phyloP scores from a whole-genome alignment of 768 basidiomycete species.

The Lepiota subincarnata region DNA sequence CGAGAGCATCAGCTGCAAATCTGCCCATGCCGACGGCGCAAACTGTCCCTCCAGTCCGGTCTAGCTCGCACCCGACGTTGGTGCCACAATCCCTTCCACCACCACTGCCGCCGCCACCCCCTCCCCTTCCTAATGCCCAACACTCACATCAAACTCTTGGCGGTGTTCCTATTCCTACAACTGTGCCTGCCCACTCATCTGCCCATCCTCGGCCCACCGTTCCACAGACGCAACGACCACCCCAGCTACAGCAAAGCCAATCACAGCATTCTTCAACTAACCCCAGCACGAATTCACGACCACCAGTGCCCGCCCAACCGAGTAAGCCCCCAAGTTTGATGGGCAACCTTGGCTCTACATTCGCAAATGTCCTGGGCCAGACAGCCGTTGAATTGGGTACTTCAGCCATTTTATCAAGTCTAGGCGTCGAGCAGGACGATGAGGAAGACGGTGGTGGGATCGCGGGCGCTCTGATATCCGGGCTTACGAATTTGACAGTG shows the following conservation, averaged over 20 bases:
- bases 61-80: neutral
- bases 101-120: neutral
- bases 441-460: neutral
- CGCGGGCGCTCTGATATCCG: neutral
- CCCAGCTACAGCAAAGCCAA: neutral
- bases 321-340: slow-evolving; percentile 2
- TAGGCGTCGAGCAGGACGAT: slow-evolving; percentile 1
- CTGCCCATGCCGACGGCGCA: neutral
- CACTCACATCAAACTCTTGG: neutral
- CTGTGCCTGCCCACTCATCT: neutral
- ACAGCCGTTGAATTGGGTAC: neutral
- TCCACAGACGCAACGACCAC: neutral
- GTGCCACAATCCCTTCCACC: neutral
- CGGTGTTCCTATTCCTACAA: neutral
- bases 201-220: neutral
- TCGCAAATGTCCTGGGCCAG: neutral
- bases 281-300: neutral
- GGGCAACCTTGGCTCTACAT: neutral
- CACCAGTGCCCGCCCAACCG: slow-evolving; percentile 2
- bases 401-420: neutral
- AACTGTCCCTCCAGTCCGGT: neutral
- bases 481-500: neutral
- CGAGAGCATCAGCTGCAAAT: neutral
- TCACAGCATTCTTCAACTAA: neutral
- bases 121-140: neutral